Base-by-base conservation (phyloP, 345 rosid species). In the Citrus sinensis region DNA sequence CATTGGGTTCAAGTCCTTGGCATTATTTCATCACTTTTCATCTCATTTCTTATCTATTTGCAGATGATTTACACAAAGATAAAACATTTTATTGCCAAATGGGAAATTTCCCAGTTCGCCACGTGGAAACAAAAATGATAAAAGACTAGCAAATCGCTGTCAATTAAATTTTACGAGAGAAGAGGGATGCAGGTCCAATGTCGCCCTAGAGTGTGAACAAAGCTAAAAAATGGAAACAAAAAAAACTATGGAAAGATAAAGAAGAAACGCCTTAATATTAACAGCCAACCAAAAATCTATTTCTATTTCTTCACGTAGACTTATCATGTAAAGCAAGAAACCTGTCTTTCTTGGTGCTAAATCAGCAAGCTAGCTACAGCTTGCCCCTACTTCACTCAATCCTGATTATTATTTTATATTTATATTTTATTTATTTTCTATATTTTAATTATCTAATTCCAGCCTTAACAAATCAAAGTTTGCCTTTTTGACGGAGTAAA, bases 321-420 rank as follows among this genome's bases (percentile, higher is more conserved):
- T 75, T 75, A 42, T 75, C 71, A 75, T 75, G 77, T 40, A 62
- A 62, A 74, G 68, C 69, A 74, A 46, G 78, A 76, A 64, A 76
- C 70, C 70, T 75, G 22, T 74, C 68, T 7, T 16, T 39, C 75
- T 72, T 84, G 88, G 81, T 77, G 87, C 59, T 74, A n/a, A 76
- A 79, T 68, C 82, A 87, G 46, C 46, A 54, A 54, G 20, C 22
- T 17, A 54, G 58, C 58, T 17, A 59, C 10, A 66, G 80, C 83
- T 94, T 91, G 90, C 93, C 86, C 89, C 87, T 84, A 86, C 85
- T 75, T 75, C 90, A 94, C 95, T 89, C 97, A 83, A 90, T 76
- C 91, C 79, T 69, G 25, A 67, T 71, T 70, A 70, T 75, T 78
- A 51, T 75, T 74, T 9, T 51, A 46, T 51, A 7, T 71, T 70